Evolutionary conservation across 2,329 filamentous ascomycete genomes (phyloP), one percentile per base, ranked within the genome.

Genomic region (Aspergillus sp.): DNA sequence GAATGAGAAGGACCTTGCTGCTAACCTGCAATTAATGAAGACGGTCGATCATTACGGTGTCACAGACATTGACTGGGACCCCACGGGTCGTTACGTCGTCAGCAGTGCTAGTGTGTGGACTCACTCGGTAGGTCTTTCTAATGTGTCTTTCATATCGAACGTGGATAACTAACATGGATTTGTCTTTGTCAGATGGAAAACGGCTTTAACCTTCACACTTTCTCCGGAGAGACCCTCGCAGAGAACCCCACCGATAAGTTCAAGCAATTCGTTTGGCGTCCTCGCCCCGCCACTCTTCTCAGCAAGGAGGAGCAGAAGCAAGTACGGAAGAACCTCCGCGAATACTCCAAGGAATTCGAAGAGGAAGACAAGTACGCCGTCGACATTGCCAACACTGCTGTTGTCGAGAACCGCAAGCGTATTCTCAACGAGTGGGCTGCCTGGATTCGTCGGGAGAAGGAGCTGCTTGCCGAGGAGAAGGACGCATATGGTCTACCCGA

Each of bases 61-160:
- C 54, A 99, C 95, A 24, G 93, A 99, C 72, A 88, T 98, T 50
- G 93, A 98, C 73, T 99, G 95, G 95, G 95, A 99, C 72, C 93
- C 95, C 11, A 96, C 92, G 57, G 95, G 95, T 60, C 89, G 95
- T 63, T 99, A 92, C 72, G 91, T 99, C 46, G 91, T 93, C 61
- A 96, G 90, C 42, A 96, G 92, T 81, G 93, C 93, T 45, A 95
- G 90, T 71, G 87, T 90, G 51, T 99, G 95, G 93, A 97, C 96
- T 78, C 93, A 98, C 77, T 84, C 89, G 67, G 93, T 96, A 88
- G 45, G 42, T 24, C 15, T 42, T 24, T 24, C 20, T 48, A 30
- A 51, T 19, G 15, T 37, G 19, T 44, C 19, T 47, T 30, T 24
- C 50, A 3, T 57, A 45, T 68, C 46, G 33, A 54, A 45, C n/a